Percentiles rank a stretch among this genome's conserved stretches.
These are phyloP conservation scores for Acer campestre DNA, from an alignment of 345 rosid genomes.

Conservation along the genomic window DNA sequence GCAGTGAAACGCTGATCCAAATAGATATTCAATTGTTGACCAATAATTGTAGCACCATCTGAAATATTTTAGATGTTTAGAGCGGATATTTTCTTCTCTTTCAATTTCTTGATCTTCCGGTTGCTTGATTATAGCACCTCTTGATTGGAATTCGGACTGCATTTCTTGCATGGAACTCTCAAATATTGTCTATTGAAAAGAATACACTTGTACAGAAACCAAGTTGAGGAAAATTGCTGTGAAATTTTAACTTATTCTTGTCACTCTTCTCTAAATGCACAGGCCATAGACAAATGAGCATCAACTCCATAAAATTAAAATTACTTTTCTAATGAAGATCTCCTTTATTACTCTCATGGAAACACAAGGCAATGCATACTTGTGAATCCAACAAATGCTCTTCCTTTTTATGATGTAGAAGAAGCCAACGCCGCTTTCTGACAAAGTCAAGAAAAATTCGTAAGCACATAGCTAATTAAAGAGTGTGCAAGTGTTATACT, in stretches of 20 bases:
- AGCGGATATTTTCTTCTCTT: neutral
- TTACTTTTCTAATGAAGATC: neutral
- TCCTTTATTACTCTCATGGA: neutral
- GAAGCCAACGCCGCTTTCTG: constrained; percentile 40
- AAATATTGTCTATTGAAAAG: neutral
- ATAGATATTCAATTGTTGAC: constrained; percentile 9
- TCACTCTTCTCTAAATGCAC: neutral
- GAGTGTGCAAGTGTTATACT: neutral
- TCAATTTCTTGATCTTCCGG: neutral
- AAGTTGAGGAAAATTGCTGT: neutral
- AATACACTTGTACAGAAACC: neutral
- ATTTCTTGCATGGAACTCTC: neutral
- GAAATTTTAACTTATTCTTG: constrained; percentile 9
- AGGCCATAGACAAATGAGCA: neutral
- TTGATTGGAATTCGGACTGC: neutral
- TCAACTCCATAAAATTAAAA: neutral
- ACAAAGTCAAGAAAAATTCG: neutral
- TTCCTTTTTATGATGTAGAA: constrained; percentile 22
- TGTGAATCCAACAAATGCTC: neutral
- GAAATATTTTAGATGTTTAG: constrained; percentile 8
- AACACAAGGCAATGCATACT: neutral
- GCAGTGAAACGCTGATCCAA: constrained; percentile 16
- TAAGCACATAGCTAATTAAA: neutral
- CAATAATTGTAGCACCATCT: constrained; percentile 31
- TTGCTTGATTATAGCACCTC: too few species aligned